phyloP scores from a whole-genome alignment of 768 basidiomycete species.

The Termitomyces sp. region DNA sequence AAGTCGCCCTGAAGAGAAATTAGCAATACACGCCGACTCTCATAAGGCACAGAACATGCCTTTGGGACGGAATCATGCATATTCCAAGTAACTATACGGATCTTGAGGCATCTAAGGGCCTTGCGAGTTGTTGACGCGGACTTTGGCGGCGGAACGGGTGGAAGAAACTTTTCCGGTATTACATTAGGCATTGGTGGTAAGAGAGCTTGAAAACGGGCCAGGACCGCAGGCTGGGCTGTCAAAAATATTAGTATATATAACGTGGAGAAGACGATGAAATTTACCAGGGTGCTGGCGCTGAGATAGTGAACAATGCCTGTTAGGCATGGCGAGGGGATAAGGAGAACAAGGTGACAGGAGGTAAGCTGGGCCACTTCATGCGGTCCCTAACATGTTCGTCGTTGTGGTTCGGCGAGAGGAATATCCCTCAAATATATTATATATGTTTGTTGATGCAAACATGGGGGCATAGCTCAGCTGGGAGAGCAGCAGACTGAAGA shows the following conservation, averaged over 20 bases:
- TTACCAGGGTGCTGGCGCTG: slow-evolving; percentile 3
- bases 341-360: neutral
- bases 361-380: neutral
- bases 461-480: slow-evolving; percentile 18
- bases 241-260: neutral
- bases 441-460: too few relatives aligned
- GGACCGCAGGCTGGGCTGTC: slow-evolving; percentile 8
- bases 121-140: neutral
- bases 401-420: neutral
- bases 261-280: neutral
- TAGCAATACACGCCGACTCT: slow-evolving; percentile 1
- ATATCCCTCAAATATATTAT: too few relatives aligned
- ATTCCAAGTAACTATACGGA: slow-evolving; percentile 77
- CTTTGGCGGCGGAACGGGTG: slow-evolving; percentile 4
- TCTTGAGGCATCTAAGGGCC: slow-evolving; percentile 40
- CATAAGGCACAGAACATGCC: slow-evolving; percentile 31
- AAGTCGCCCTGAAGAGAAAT: slow-evolving; percentile 58
- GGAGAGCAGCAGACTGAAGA: slow-evolving; percentile 19
- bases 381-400: neutral
- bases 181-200: slow-evolving; percentile 13
- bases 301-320: neutral
- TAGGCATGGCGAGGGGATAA: neutral
- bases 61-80: slow-evolving; percentile 84
- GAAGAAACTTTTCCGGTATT: slow-evolving; percentile 10
- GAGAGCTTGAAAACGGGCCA: slow-evolving; percentile 18